A percentile compares a stretch with the other conserved stretches of the same genome.
Evolutionary conservation across 2,329 filamentous ascomycete species (phyloP).

Genomic region (Colletotrichum tropicicola): DNA sequence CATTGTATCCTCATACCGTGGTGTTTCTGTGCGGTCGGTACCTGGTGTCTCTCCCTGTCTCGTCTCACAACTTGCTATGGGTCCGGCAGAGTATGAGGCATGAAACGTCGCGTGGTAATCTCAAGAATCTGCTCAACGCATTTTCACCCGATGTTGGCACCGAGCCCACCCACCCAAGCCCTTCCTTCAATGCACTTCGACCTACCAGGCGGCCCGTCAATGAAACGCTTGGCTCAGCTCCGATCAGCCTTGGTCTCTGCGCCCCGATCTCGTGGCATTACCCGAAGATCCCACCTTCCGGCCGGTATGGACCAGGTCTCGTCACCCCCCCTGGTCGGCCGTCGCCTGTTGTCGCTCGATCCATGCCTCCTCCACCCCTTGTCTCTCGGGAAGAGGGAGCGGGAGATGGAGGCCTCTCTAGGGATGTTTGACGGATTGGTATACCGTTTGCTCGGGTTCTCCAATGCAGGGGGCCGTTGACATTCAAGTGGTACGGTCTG

Average conservation of each 20-base stretch:
- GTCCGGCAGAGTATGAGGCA: constrained; percentile 8
- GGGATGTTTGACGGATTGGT: too few relatives aligned
- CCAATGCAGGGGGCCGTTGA: neutral
- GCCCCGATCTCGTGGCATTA: neutral
- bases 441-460: too few relatives aligned
- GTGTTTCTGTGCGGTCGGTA: neutral
- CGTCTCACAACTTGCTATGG: neutral
- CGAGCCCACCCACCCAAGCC: neutral
- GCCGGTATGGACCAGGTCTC: neutral
- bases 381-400: neutral
- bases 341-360: neutral
- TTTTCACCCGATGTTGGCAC: neutral
- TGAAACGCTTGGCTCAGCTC: constrained; percentile 7
- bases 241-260: too few relatives aligned
- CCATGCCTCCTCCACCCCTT: neutral
- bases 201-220: neutral
- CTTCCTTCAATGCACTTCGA: neutral
- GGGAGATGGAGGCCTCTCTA: neutral
- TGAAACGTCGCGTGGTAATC: constrained; percentile 17
- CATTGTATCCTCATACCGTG: neutral
- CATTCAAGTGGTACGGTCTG: neutral
- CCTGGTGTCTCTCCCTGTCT: neutral
- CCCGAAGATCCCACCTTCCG: neutral
- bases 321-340: neutral
- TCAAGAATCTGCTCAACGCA: constrained; percentile 1